Percentiles rank a stretch among this genome's conserved stretches.
Evolutionary conservation across 495 filamentous ascomycete species (phyloP).

Genomic region (Cercophora newfieldiana): DNA sequence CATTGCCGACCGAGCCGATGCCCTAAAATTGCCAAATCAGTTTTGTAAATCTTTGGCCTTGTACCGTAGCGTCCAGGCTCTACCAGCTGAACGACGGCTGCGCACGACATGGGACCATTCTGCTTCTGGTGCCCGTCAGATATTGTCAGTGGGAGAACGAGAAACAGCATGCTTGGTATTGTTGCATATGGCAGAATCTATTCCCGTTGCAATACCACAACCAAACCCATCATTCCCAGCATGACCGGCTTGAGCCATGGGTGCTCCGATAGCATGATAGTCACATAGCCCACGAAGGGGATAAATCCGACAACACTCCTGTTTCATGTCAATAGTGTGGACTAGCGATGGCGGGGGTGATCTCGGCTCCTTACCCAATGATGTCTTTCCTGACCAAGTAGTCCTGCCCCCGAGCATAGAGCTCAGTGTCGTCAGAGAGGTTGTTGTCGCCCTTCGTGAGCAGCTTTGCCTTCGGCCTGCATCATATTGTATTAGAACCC

Average conservation of each 20-base stretch:
- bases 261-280: slow-evolving; percentile 93
- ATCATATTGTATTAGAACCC: neutral
- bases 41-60: neutral
- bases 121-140: neutral
- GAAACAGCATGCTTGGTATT: slow-evolving; percentile 6
- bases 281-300: slow-evolving; percentile 95
- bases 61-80: neutral
- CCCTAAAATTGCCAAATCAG: neutral
- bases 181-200: slow-evolving; percentile 32
- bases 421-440: slow-evolving; percentile 86
- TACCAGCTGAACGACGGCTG: no score
- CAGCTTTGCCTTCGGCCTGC: slow-evolving; percentile 54
- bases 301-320: slow-evolving; percentile 87
- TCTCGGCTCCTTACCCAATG: slow-evolving; percentile 56
- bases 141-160: neutral
- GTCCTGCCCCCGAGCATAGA: slow-evolving; percentile 79
- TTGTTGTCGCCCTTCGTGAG: slow-evolving; percentile 99
- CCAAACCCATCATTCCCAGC: slow-evolving; percentile 90
- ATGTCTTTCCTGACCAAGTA: slow-evolving; percentile 86
- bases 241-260: slow-evolving; percentile 96
- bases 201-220: slow-evolving; percentile 92
- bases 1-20: neutral
- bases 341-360: neutral
- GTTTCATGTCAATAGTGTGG: slow-evolving; percentile 11
- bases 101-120: no score